These are phyloP conservation scores for Schizophyllum commune DNA, from an alignment of 1,284 basidiomycete species.

Conservation along the genomic window DNA sequence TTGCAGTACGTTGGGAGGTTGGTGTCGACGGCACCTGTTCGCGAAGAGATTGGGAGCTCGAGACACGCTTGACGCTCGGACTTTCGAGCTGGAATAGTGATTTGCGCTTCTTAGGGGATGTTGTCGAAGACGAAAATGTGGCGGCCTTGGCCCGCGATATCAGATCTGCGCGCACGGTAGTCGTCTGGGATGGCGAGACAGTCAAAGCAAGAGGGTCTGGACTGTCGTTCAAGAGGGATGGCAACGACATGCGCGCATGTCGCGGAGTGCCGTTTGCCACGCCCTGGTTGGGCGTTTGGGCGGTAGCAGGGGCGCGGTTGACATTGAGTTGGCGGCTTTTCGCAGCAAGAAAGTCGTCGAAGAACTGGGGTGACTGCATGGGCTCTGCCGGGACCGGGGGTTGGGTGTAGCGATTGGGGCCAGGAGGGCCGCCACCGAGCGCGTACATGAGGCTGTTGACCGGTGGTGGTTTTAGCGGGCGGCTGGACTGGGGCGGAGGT, in stretches of 20 bases:
- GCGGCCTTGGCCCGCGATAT: too few species aligned
- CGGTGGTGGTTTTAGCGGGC: slow-evolving; percentile 52
- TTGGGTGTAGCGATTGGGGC: slow-evolving; percentile 5
- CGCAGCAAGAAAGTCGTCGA: slow-evolving; percentile 51
- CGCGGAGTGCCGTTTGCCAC: too few species aligned
- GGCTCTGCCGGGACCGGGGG: slow-evolving; percentile 38
- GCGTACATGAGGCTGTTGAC: slow-evolving; percentile 45
- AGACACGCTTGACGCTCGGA: slow-evolving; percentile 44
- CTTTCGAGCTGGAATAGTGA: slow-evolving; percentile 36
- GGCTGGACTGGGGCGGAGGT: slow-evolving; percentile 54
- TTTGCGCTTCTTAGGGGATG: slow-evolving; percentile 34
- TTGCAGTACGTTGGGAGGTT: slow-evolving; percentile 12
- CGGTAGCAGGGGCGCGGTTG: slow-evolving; percentile 9
- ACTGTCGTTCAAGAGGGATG: slow-evolving; percentile 22
- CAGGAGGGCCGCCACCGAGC: slow-evolving; percentile 40
- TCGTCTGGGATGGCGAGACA: slow-evolving; percentile 34
- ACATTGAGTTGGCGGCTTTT: slow-evolving; percentile 17
- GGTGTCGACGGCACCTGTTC: slow-evolving; percentile 7
- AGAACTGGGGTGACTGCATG: slow-evolving; percentile 53
- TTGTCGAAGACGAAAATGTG: slow-evolving; percentile 19
- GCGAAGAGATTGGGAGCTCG: slow-evolving; percentile 20
- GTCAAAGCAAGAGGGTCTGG: slow-evolving; percentile 44
- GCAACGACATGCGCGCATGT: slow-evolving; percentile 10
- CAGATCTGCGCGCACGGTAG: slow-evolving; percentile 24
- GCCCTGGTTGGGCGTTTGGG: slow-evolving; percentile 12